A percentile compares a stretch with the other conserved stretches of the same genome.
Conservation (phyloP, 495 filamentous ascomycete species). For the Physcia stellaris region DNA sequence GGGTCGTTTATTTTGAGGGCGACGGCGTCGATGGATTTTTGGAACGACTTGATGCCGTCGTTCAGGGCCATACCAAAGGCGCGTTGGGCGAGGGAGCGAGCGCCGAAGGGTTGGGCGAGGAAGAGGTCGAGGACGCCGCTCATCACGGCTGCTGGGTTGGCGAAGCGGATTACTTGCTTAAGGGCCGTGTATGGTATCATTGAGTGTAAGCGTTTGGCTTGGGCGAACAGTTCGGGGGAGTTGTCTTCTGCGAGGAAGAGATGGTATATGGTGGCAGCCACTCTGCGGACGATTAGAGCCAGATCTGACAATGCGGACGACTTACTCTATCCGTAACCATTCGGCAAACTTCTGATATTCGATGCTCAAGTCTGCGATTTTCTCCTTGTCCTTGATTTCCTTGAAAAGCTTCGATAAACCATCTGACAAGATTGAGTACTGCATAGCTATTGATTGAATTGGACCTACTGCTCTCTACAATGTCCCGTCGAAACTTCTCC, state of each 20-base stretch:
- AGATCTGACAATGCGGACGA: slow-evolving; percentile 1
- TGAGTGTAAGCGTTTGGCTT: slow-evolving; percentile 84
- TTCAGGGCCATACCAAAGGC: slow-evolving; percentile 85
- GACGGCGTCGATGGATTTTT: slow-evolving; percentile 71
- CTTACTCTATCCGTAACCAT: slow-evolving; percentile 85
- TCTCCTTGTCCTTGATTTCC: slow-evolving; percentile 79
- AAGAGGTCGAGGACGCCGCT: slow-evolving; percentile 83
- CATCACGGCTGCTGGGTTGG: slow-evolving; percentile 95
- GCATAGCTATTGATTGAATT: not conserved
- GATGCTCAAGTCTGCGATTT: slow-evolving; percentile 72
- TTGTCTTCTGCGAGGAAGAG: slow-evolving; percentile 97
- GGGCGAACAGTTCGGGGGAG: slow-evolving; percentile 87
- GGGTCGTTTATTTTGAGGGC: slow-evolving; percentile 60
- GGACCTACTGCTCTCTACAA: slow-evolving; percentile 65
- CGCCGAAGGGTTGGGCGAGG: slow-evolving; percentile 84
- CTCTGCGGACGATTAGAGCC: slow-evolving; percentile 22
- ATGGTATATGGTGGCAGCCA: slow-evolving; percentile 93
- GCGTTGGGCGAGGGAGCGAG: slow-evolving; percentile 77
- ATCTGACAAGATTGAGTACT: slow-evolving; percentile 32
- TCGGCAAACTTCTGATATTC: slow-evolving; percentile 98
- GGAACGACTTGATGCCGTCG: slow-evolving; percentile 74
- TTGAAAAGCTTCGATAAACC: slow-evolving; percentile 86
- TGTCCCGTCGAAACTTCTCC: slow-evolving; percentile 68
- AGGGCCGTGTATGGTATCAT: slow-evolving; percentile 82
- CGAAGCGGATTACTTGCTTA: slow-evolving; percentile 92